These are phyloP conservation scores for Talaromyces sp. DNA, from an alignment of 2,329 filamentous ascomycete genomes.

Conservation along the genomic window DNA sequence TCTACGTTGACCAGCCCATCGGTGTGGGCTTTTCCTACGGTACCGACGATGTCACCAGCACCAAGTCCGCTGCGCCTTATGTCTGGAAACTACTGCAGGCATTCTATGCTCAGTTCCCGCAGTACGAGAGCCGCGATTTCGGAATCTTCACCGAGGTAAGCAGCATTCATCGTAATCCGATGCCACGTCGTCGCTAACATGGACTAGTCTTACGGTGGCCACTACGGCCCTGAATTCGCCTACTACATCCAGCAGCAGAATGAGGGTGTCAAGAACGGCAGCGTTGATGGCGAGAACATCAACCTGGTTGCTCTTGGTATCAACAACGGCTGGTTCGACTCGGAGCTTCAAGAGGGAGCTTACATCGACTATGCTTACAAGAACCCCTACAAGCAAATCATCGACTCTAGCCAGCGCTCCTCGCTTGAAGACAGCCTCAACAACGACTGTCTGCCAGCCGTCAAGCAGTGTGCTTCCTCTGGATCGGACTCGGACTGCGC, in stretches of 20 bases:
- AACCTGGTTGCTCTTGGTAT: slow-evolving; percentile 50
- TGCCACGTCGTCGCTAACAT: neutral
- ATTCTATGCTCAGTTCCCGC: slow-evolving; percentile 46
- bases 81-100: slow-evolving; percentile 53
- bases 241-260: slow-evolving; percentile 39
- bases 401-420: neutral
- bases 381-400: slow-evolving; percentile 45
- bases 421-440: neutral
- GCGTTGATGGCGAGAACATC: slow-evolving; percentile 27
- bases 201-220: slow-evolving; percentile 38
- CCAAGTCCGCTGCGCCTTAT: slow-evolving; percentile 50
- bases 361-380: slow-evolving; percentile 52
- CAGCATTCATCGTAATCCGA: neutral
- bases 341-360: slow-evolving; percentile 41
- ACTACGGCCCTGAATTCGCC: slow-evolving; percentile 37
- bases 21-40: slow-evolving; percentile 56
- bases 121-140: slow-evolving; percentile 49
- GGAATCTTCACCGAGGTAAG: neutral
- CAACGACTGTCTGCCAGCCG: neutral
- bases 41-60: slow-evolving; percentile 39
- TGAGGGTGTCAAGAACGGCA: slow-evolving; percentile 30
- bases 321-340: slow-evolving; percentile 53
- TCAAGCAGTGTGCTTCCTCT: slow-evolving; percentile 10
- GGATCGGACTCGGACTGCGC: slow-evolving; percentile 18
- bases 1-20: slow-evolving; percentile 64